These are phyloP conservation scores for Pythium aristosporum DNA, from an alignment of 352 stramenopile species.

Conservation along the genomic window DNA sequence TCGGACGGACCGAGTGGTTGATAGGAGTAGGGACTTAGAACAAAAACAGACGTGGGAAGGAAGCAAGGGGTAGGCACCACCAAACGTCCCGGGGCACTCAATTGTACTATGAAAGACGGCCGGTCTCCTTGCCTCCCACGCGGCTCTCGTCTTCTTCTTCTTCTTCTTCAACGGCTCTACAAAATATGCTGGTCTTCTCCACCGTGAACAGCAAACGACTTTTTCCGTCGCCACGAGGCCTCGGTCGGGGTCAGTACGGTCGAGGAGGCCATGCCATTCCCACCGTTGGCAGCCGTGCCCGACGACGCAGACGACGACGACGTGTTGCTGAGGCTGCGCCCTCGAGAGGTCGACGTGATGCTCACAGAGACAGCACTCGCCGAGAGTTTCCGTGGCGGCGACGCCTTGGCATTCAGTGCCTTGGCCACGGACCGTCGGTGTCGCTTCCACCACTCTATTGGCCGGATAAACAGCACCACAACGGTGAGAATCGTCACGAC, in stretches of 20 bases:
- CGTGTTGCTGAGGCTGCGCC: slow-evolving; percentile 7
- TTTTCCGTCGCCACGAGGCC: slow-evolving; percentile 29
- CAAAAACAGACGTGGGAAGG: slow-evolving; percentile 4
- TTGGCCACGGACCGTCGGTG: neutral
- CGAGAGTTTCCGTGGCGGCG: slow-evolving; percentile 2
- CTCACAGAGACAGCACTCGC: slow-evolving; percentile 11
- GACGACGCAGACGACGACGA: neutral
- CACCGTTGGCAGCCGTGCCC: too few species aligned
- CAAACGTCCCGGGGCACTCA: slow-evolving; percentile 18
- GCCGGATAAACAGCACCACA: slow-evolving; percentile 11
- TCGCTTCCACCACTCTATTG: slow-evolving; percentile 12
- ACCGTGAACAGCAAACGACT: slow-evolving; percentile 20
- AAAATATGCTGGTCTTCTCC: slow-evolving; percentile 30
- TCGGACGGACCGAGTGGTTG: neutral
- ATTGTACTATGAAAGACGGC: slow-evolving; percentile 27
- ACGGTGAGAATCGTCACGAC: slow-evolving; percentile 9
- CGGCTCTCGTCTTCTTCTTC: neutral
- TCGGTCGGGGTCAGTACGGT: slow-evolving; percentile 3
- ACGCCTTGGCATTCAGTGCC: neutral
- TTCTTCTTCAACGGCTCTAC: slow-evolving; percentile 15
- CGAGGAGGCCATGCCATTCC: neutral
- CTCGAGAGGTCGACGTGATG: neutral
- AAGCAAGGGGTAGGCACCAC: slow-evolving; percentile 9
- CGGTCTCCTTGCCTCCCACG: neutral
- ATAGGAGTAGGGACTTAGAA: slow-evolving; percentile 12